Conservation (phyloP, 1,284 basidiomycete genomes). For the Takashimella koratensis region DNA sequence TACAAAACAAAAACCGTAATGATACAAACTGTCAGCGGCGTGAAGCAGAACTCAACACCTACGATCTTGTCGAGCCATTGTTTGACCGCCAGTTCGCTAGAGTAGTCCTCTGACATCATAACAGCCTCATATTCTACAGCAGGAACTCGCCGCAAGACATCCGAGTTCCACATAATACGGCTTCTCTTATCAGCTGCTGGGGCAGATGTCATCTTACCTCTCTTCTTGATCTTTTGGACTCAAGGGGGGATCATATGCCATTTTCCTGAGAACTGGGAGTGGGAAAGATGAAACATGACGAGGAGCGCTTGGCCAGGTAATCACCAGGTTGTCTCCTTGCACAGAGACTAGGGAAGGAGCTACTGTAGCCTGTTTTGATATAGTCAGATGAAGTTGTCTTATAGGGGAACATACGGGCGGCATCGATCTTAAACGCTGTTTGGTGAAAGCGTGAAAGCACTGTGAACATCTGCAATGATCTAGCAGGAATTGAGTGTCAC, state of each 20-base stretch:
- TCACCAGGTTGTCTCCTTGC: constrained; percentile 14
- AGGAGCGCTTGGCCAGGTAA: constrained; percentile 55
- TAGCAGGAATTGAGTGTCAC: constrained; percentile 68
- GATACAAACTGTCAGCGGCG: too few relatives aligned
- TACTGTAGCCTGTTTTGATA: constrained; percentile 70
- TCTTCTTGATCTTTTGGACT: not conserved
- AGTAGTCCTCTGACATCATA: constrained; percentile 52
- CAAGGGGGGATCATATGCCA: constrained; percentile 29
- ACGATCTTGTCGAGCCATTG: constrained; percentile 82
- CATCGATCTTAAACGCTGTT: constrained; percentile 83
- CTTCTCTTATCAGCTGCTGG: not conserved
- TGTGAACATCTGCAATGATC: constrained; percentile 85
- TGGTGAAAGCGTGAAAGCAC: constrained; percentile 85
- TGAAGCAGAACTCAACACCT: too few relatives aligned
- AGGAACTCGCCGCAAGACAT: constrained; percentile 62
- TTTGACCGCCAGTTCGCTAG: constrained; percentile 64
- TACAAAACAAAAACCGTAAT: constrained; percentile 86
- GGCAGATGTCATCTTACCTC: not conserved
- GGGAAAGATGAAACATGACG: constrained; percentile 76
- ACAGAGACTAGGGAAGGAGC: constrained; percentile 31
- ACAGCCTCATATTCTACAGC: constrained; percentile 69
- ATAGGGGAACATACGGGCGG: constrained; percentile 58
- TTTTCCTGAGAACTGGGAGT: constrained; percentile 43
- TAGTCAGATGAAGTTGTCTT: not conserved
- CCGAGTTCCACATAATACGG: too few relatives aligned